Evolutionary conservation across 116 monocot species (phyloP), one percentile per base, ranked within the genome.

Genomic region (Posidonia oceanica): DNA sequence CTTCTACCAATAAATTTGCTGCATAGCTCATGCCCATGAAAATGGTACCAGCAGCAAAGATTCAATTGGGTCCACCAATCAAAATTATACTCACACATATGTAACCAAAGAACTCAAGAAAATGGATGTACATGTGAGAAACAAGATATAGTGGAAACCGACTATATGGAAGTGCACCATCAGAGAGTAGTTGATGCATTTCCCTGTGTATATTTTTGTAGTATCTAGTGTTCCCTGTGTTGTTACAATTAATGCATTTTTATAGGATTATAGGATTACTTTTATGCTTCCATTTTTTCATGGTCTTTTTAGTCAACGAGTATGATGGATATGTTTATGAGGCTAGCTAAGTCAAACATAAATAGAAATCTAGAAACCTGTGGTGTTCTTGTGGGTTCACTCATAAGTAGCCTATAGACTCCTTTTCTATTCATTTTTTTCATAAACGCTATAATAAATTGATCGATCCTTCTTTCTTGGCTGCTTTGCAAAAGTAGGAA

Each of bases 311-410:
- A 97, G 98, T 90, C 93, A 54, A 75, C 79, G 37, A 68, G 42
- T 67, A 51, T 98, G 87, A 98, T 98, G 93, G 98, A 98, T 42
- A 78, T 67, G 69, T 98, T 98, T 66, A 68, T 98, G 79, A 87
- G 86, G 58, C 8, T 98, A 52, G 98, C 90, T 3, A 90, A 93
- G 72, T 85, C 87, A 77, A 98, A 93, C 66, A 98, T 93, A 36
- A 72, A 79, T 12, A 93, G 81, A 80, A 84, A 82, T 65, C 75
- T 98, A 48, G 93, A 98, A 83, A 98, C 98, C 23, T 98, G 98
- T 77, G 98, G 98, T 68, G 79, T 98, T 40, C 90, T 98, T 77
- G 98, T 93, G 41, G 98, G 98, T 76, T 90, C 90, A 79, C 85
- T 98, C 69, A 93, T 98, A 86, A 85, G 93, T 71, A 23, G 14